phyloP scores from a whole-genome alignment of 2,329 filamentous ascomycete genomes.

The Paecilomyces sp. region DNA sequence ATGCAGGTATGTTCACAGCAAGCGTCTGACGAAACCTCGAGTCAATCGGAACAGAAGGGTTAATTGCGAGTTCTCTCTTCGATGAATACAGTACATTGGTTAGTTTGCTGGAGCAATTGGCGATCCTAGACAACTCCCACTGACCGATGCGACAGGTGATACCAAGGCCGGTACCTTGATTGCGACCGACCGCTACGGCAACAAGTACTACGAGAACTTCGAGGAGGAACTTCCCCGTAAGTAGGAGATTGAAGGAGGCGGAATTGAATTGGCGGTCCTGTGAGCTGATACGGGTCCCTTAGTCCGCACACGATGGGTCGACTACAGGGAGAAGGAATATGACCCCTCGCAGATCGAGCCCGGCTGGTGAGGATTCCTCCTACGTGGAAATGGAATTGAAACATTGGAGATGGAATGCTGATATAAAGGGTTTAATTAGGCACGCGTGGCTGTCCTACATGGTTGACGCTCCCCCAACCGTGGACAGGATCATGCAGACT shows the following conservation, averaged over 20 bases:
- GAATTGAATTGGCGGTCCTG: conserved; percentile 7
- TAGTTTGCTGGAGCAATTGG: conserved; percentile 10
- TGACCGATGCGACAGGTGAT: conserved; percentile 60
- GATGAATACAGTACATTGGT: conserved; percentile 37
- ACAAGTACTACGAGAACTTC: conserved; percentile 95
- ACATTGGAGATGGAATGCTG: not conserved
- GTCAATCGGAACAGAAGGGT: not conserved
- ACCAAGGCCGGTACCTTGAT: conserved; percentile 89
- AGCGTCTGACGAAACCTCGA: not conserved
- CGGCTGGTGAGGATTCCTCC: conserved; percentile 58
- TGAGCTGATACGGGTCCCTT: conserved; percentile 7
- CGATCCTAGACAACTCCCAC: conserved; percentile 4
- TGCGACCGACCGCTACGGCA: conserved; percentile 81
- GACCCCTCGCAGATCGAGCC: conserved; percentile 70
- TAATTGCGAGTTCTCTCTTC: conserved; percentile 14
- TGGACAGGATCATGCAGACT: conserved; percentile 65
- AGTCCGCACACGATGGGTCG: conserved; percentile 96
- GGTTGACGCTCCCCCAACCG: conserved; percentile 75
- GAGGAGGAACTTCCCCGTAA: conserved; percentile 81
- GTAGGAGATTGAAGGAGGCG: conserved; percentile 21
- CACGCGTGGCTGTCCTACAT: conserved; percentile 96
- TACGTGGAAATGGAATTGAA: not conserved
- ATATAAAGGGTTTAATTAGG: conserved; percentile 34
- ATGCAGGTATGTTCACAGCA: conserved; percentile 62
- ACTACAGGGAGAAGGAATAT: conserved; percentile 78